Percentiles rank a stretch among this genome's conserved stretches.
Evolutionary conservation across 305 asterid genomes (phyloP).

Genomic region (Fraxinus latifolia): DNA sequence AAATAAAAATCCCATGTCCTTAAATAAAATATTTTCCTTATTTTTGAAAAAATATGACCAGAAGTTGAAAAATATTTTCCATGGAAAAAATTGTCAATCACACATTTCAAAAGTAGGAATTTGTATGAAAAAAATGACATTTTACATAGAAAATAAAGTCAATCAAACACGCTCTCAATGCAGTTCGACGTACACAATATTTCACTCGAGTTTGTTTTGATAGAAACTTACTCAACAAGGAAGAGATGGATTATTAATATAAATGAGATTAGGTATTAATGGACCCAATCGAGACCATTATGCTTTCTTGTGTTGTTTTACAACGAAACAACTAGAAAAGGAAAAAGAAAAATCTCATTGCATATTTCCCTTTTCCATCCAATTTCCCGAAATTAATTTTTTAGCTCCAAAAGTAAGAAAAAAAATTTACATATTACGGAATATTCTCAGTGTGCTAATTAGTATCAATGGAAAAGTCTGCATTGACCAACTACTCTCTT

Average conservation of each 20-base stretch:
- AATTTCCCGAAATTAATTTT: background rate
- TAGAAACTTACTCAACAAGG: background rate
- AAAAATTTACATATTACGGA: background rate
- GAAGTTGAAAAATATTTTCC: no score
- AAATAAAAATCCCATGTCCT: background rate
- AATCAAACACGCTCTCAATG: no score
- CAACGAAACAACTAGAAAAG: background rate
- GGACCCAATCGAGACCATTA: background rate
- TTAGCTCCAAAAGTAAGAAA: background rate
- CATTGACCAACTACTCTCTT: background rate
- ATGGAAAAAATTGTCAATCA: no score
- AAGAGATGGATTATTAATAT: background rate
- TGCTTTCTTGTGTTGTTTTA: background rate
- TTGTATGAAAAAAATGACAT: no score
- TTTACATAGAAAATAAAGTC: no score
- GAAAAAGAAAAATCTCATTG: background rate
- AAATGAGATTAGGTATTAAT: background rate
- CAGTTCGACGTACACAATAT: background rate
- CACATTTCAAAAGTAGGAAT: no score
- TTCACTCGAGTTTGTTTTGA: background rate
- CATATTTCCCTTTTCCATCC: background rate
- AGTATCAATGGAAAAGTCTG: background rate
- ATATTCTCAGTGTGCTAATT: background rate
- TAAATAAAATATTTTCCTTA: no score
- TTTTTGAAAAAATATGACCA: no score